Conservation (phyloP, 495 filamentous ascomycete genomes). For the Talaromyces liani region DNA sequence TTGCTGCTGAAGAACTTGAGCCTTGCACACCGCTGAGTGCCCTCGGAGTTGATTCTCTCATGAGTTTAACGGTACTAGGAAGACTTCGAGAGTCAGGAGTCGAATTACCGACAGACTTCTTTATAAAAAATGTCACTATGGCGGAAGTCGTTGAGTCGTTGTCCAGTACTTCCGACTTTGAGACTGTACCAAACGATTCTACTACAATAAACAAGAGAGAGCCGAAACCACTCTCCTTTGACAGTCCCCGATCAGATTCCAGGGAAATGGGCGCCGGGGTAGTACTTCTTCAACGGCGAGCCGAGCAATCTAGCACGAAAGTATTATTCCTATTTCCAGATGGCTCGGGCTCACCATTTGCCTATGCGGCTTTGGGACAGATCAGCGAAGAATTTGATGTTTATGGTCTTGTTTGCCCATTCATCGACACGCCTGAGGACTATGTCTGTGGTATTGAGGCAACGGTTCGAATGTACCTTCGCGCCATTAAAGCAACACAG, state of each 20-base stretch:
- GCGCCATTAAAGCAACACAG: slow-evolving; percentile 62
- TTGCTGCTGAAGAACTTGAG: slow-evolving; percentile 54
- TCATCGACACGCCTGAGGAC: slow-evolving; percentile 53
- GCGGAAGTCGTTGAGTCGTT: slow-evolving; percentile 32
- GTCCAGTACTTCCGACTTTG: slow-evolving; percentile 14
- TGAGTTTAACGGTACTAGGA: slow-evolving; percentile 41
- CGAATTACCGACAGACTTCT: slow-evolving; percentile 46
- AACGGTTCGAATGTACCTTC: slow-evolving; percentile 48
- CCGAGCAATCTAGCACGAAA: slow-evolving; percentile 40
- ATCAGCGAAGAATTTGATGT: slow-evolving; percentile 46
- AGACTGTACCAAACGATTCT: slow-evolving; percentile 1
- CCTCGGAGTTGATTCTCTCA: slow-evolving; percentile 46
- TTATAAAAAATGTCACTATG: slow-evolving; percentile 53
- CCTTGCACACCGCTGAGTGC: slow-evolving; percentile 36
- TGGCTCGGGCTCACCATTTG: slow-evolving; percentile 23
- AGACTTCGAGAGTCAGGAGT: slow-evolving; percentile 48
- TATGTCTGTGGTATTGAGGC: slow-evolving; percentile 48
- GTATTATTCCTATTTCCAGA: slow-evolving; percentile 29
- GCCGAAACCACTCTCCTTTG: slow-evolving; percentile 5
- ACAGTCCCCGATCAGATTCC: slow-evolving; percentile 20
- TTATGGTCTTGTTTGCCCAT: slow-evolving; percentile 58
- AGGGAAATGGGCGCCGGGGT: slow-evolving; percentile 30
- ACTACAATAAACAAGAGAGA: neutral
- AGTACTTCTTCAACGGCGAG: slow-evolving; percentile 42
- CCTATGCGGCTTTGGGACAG: slow-evolving; percentile 53